A percentile compares a stretch with the other conserved stretches of the same genome.
Conservation (phyloP, 768 basidiomycete species). For the Infundibulicybe gibba region DNA sequence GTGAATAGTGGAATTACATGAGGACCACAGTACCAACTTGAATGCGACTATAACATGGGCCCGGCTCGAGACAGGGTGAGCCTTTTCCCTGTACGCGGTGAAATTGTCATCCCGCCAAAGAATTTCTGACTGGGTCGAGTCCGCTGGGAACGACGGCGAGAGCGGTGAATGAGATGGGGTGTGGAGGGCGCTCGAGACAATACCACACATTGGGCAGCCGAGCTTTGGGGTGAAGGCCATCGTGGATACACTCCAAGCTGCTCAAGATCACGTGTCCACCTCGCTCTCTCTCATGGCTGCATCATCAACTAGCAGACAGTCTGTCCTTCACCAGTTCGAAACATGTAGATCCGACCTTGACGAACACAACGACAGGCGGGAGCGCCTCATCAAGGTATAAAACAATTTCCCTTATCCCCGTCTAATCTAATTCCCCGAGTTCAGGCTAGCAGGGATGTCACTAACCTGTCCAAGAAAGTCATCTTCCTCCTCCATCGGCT, state of each 20-base stretch:
- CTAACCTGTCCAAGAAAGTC: conserved; percentile 86
- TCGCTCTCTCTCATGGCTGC: conserved; percentile 13
- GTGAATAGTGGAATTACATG: neutral
- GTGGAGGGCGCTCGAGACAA: conserved; percentile 53
- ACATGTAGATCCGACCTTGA: conserved; percentile 72
- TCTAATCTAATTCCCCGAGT: neutral
- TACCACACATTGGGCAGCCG: conserved; percentile 77
- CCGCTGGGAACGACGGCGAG: conserved; percentile 40
- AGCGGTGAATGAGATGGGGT: conserved; percentile 40
- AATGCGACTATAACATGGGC: conserved; percentile 73
- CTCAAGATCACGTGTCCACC: conserved; percentile 1
- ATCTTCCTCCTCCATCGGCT: conserved; percentile 91
- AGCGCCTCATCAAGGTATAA: conserved; percentile 83
- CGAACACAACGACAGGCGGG: conserved; percentile 81
- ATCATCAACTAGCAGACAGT: conserved; percentile 12
- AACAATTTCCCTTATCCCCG: conserved; percentile 4
- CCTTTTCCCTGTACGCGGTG: conserved; percentile 68
- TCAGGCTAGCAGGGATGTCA: conserved; percentile 83
- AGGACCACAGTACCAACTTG: conserved; percentile 48
- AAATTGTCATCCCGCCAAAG: conserved; percentile 79
- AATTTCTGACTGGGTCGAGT: conserved; percentile 52
- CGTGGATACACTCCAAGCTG: conserved; percentile 8
- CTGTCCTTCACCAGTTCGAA: conserved; percentile 42
- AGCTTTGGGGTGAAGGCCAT: conserved; percentile 58
- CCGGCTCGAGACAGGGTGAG: conserved; percentile 66